Evolutionary conservation across 441 rosid species (phyloP).

Genomic region (Macaranga tanarius): DNA sequence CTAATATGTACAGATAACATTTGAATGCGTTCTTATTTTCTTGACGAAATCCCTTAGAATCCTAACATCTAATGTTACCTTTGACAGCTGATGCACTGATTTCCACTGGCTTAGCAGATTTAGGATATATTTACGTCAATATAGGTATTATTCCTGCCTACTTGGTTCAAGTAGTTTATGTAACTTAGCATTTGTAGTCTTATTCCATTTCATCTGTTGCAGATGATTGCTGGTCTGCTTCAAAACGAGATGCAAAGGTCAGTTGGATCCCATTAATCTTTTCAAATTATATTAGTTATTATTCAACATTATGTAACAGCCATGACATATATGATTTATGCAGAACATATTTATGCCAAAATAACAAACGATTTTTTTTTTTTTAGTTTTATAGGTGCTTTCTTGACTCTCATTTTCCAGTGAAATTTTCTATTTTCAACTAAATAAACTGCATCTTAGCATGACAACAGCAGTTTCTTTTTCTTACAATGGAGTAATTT

Average conservation of each 20-base stretch:
- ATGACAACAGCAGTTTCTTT: background rate
- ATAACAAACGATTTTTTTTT: background rate
- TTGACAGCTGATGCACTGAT: slow-evolving; percentile 84
- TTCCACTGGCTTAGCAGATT: slow-evolving; percentile 82
- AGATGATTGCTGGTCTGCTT: slow-evolving; percentile 96
- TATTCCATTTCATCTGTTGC: slow-evolving; percentile 31
- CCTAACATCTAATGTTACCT: slow-evolving; percentile 25
- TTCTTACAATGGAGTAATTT: background rate
- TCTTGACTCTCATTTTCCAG: background rate
- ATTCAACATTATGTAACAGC: background rate
- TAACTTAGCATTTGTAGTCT: slow-evolving; percentile 22
- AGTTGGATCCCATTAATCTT: slow-evolving; percentile 7
- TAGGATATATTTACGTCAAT: slow-evolving; percentile 80
- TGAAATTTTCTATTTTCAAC: background rate
- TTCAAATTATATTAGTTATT: background rate
- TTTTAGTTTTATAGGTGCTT: background rate
- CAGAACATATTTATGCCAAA: background rate
- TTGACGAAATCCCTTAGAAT: slow-evolving; percentile 9
- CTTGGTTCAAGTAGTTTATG: slow-evolving; percentile 13
- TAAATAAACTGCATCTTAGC: background rate
- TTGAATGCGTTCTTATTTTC: slow-evolving; percentile 15
- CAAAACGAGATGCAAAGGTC: slow-evolving; percentile 61
- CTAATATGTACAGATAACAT: background rate
- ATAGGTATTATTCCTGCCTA: slow-evolving; percentile 55
- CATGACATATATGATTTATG: background rate